A percentile compares a stretch with the other conserved stretches of the same genome.
Evolutionary conservation across 169 alveolate species (phyloP).

Genomic region (Eimeria mitis): DNA sequence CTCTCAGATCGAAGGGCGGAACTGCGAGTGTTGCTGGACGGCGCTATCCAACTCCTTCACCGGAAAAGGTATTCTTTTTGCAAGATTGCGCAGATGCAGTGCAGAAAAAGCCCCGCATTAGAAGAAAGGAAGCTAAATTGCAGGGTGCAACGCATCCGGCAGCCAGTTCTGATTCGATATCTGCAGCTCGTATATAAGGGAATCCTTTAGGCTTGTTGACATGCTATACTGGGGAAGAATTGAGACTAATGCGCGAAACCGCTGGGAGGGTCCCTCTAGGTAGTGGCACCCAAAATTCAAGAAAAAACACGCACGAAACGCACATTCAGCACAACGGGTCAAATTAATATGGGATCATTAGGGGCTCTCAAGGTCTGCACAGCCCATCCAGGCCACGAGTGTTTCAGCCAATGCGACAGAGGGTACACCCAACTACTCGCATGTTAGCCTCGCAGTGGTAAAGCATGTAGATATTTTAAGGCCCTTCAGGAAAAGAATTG

Average conservation of each 20-base stretch:
- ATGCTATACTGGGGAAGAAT: background rate
- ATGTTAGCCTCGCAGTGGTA: background rate
- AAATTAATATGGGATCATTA: background rate
- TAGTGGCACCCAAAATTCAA: background rate
- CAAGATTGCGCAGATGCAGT: background rate
- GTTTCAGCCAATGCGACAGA: background rate
- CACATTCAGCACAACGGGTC: background rate
- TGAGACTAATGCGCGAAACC: background rate
- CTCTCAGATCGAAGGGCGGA: background rate
- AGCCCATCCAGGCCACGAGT: background rate
- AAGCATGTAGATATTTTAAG: background rate
- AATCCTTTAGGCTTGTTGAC: background rate
- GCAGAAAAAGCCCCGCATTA: background rate
- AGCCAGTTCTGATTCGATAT: background rate
- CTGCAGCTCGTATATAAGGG: background rate
- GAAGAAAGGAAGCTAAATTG: background rate
- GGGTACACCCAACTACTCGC: background rate
- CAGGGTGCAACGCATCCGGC: background rate
- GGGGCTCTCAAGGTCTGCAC: background rate
- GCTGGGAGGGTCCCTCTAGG: background rate
- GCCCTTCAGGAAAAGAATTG: background rate
- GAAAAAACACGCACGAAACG: background rate
- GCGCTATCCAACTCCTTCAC: background rate
- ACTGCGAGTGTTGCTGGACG: too few relatives aligned
- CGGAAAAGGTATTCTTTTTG: background rate